Base-by-base conservation (phyloP, 2,329 filamentous ascomycete genomes). In the Diaporthe sp. region DNA sequence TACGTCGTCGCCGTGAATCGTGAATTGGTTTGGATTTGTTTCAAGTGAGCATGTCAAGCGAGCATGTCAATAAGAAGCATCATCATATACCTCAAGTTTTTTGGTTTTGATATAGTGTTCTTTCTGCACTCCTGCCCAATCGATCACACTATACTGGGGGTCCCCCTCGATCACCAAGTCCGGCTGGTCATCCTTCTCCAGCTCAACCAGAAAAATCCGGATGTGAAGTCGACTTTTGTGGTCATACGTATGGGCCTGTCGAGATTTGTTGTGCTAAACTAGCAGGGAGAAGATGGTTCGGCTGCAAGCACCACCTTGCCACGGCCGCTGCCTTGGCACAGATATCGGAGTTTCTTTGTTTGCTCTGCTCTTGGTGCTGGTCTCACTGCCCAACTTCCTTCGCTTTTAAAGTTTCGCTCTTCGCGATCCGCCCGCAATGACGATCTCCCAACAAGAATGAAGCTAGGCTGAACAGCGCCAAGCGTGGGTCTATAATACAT, bases 381-480 rank as follows among this genome's bases (percentile, higher is more conserved):
- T 12, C 46, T 68, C 15, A 53, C 46, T 53, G 46, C 65, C 65
- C 46, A 70, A 55, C n/a, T 7, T 34, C 15, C 34, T 70, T 28
- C 46, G 2, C 13, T 39, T 55, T 70, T 70, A 70, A 5, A 51
- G 22, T 55, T 70, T 70, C 65, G 49, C 65, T 53, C 46, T 42
- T 42, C 65, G 65, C 65, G 46, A 55, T 37, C 17, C 49, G 15
- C 22, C 46, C 22, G 65, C 65, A 70, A 25, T 55, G 22, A 15
- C 13, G 28, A 28, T 25, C 31, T 7, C 15, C 34, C 31, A 70
- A 22, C 31, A 39, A 12, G 22, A 53, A 55, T 15, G 37, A 37
- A 53, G 46, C 65, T 70, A 55, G 65, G 65, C 65, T 55, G 65
- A 55, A 42, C 65, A 19, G 49, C 49, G 46, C 65, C 65, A 39